Evolutionary conservation across 768 basidiomycete genomes (phyloP).

Genomic region (Pisolithus albus): DNA sequence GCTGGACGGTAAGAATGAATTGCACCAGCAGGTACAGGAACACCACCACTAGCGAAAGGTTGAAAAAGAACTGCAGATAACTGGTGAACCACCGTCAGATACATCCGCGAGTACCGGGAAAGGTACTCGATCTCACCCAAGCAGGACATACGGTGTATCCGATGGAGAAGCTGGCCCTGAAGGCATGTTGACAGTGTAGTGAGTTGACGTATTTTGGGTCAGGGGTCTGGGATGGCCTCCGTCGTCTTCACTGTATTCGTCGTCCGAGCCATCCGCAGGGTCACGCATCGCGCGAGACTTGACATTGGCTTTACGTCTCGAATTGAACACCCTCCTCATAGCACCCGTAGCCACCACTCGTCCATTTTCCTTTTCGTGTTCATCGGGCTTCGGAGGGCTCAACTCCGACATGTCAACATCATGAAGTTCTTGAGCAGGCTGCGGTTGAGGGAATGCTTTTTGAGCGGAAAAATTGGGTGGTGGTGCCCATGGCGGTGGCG

Average conservation of each 20-base stretch:
- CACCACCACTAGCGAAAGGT: slow-evolving; percentile 72
- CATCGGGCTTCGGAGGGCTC: slow-evolving; percentile 50
- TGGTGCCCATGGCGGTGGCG: slow-evolving; percentile 59
- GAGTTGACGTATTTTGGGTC: slow-evolving; percentile 59
- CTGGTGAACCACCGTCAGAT: slow-evolving; percentile 30
- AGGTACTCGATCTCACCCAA: slow-evolving; percentile 54
- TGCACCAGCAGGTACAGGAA: slow-evolving; percentile 81
- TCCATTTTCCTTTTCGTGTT: slow-evolving; percentile 33
- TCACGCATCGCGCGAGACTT: slow-evolving; percentile 19
- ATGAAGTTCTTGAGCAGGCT: slow-evolving; percentile 37
- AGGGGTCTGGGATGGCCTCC: slow-evolving; percentile 30
- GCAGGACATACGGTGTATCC: slow-evolving; percentile 73
- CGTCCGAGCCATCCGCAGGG: slow-evolving; percentile 34
- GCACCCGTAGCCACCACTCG: slow-evolving; percentile 58
- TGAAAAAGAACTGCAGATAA: slow-evolving; percentile 94
- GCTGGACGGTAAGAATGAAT: slow-evolving; percentile 84
- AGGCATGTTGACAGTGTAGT: slow-evolving; percentile 80
- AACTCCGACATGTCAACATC: slow-evolving; percentile 75
- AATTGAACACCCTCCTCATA: slow-evolving; percentile 57
- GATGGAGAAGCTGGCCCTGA: slow-evolving; percentile 48
- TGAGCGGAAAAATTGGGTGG: slow-evolving; percentile 53
- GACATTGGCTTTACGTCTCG: slow-evolving; percentile 44
- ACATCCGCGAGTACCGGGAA: slow-evolving; percentile 7
- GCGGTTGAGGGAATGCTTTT: slow-evolving; percentile 49
- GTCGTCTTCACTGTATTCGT: slow-evolving; percentile 44